phyloP scores from a whole-genome alignment of 164 flowering plant species.

The Vitis vinifera region DNA sequence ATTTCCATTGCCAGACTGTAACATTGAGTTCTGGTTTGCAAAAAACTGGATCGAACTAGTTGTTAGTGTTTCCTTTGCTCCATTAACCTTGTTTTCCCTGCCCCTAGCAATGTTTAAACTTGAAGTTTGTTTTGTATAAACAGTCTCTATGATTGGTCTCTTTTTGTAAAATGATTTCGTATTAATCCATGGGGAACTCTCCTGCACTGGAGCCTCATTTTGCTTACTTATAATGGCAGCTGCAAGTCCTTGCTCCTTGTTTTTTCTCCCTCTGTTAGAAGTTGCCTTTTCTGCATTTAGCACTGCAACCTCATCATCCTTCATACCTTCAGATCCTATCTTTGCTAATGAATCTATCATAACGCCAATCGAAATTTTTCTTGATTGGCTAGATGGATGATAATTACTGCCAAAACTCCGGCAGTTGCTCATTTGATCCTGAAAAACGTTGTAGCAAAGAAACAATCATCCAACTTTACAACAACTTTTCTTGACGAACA shows the following conservation, averaged over 20 bases:
- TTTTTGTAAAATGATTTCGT: conserved; percentile 33
- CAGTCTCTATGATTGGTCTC: conserved; percentile 23
- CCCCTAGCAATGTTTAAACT: conserved; percentile 15
- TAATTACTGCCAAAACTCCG: conserved; percentile 56
- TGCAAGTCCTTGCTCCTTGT: conserved; percentile 12
- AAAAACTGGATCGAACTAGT: conserved; percentile 28
- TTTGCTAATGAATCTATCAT: conserved; percentile 38
- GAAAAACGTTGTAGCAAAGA: conserved; percentile 15
- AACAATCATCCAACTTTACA: neutral
- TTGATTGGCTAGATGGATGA: conserved; percentile 53
- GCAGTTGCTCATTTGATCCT: conserved; percentile 45
- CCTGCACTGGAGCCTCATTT: conserved; percentile 23
- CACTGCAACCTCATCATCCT: conserved; percentile 23
- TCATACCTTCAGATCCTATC: conserved; percentile 21
- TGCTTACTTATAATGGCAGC: conserved; percentile 22
- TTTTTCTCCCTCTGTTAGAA: conserved; percentile 19
- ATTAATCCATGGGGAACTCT: conserved; percentile 50
- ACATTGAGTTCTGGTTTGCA: conserved; percentile 26
- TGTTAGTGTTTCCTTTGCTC: conserved; percentile 20
- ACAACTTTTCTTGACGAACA: neutral
- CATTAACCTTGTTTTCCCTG: conserved; percentile 17
- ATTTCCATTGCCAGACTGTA: conserved; percentile 25
- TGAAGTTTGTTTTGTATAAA: conserved; percentile 22
- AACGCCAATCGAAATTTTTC: conserved; percentile 79
- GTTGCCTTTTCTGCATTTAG: conserved; percentile 22